Conservation (phyloP, 495 filamentous ascomycete species). For the Penicillium manginii region DNA sequence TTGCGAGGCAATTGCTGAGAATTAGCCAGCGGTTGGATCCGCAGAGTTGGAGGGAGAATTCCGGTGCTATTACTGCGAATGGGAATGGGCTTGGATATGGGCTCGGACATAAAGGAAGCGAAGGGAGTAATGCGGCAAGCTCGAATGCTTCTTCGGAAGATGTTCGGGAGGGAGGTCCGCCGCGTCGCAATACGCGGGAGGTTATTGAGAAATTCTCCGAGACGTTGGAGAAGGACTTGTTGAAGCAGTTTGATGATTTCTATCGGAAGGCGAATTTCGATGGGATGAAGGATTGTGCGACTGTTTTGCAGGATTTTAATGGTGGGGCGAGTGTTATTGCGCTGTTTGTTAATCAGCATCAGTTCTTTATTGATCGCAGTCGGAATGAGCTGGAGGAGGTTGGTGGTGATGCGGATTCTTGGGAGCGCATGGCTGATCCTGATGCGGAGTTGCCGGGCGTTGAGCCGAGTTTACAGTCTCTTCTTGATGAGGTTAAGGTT, state of each 20-base stretch:
- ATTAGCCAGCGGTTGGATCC: constrained; percentile 86
- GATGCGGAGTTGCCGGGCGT: constrained; percentile 89
- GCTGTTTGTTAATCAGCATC: constrained; percentile 96
- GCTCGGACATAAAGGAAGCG: no score
- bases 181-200: constrained; percentile 74
- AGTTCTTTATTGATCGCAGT: constrained; percentile 95
- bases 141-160: constrained; percentile 39
- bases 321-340: constrained; percentile 92
- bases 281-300: constrained; percentile 93
- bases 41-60: constrained; percentile 64
- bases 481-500: constrained; percentile 90
- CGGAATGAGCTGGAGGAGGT: constrained; percentile 92
- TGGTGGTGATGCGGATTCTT: constrained; percentile 75
- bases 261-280: constrained; percentile 93
- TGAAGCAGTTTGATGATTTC: constrained; percentile 96
- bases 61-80: constrained; percentile 52
- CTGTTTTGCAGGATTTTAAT: constrained; percentile 93
- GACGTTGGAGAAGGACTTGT: constrained; percentile 89
- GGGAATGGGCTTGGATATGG: constrained; percentile 48
- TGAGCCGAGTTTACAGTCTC: constrained; percentile 86
- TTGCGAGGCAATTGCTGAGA: constrained; percentile 83
- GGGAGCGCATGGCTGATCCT: constrained; percentile 92
- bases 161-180: constrained; percentile 22
- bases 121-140: not conserved
- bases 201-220: constrained; percentile 97